Conservation (phyloP, 2,329 filamentous ascomycete species). For the Albophoma yamanashiensis region DNA sequence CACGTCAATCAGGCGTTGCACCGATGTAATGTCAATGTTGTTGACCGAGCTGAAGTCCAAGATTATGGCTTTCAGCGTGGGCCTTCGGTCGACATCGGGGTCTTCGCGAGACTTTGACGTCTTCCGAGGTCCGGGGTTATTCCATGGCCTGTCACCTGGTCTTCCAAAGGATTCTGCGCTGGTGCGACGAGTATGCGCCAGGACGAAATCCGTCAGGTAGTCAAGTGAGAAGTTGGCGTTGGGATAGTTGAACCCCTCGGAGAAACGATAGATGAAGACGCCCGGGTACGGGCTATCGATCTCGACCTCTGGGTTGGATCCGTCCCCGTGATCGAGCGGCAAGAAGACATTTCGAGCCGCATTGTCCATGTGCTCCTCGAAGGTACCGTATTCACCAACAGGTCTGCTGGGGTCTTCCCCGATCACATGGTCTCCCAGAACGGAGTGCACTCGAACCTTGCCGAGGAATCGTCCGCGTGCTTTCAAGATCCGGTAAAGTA, state of each 20-base stretch:
- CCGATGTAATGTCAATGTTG: constrained; percentile 84
- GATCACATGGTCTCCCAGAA: constrained; percentile 64
- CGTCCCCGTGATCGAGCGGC: constrained; percentile 78
- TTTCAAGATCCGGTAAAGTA: constrained; percentile 76
- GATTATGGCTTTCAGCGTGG: constrained; percentile 78
- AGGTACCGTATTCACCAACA: constrained; percentile 45
- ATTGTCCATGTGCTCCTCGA: constrained; percentile 33
- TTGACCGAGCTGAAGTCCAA: constrained; percentile 92
- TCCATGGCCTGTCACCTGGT: constrained; percentile 82
- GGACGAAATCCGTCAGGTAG: constrained; percentile 59
- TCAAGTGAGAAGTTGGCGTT: constrained; percentile 87
- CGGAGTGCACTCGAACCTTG: constrained; percentile 55
- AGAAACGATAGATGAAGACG: constrained; percentile 91
- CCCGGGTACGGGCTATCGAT: constrained; percentile 80
- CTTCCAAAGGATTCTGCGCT: constrained; percentile 54
- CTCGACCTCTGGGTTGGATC: constrained; percentile 74
- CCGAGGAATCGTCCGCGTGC: constrained; percentile 78
- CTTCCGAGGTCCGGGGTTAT: constrained; percentile 64
- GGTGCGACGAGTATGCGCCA: constrained; percentile 63
- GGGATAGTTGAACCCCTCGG: constrained; percentile 92
- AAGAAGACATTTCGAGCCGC: constrained; percentile 71
- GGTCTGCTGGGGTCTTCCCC: constrained; percentile 44
- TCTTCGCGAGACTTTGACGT: constrained; percentile 30
- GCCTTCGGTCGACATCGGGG: constrained; percentile 31
- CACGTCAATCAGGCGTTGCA: constrained; percentile 88